Base-by-base conservation (phyloP, 169 alveolate genomes). In the Plasmodium gaboni region DNA sequence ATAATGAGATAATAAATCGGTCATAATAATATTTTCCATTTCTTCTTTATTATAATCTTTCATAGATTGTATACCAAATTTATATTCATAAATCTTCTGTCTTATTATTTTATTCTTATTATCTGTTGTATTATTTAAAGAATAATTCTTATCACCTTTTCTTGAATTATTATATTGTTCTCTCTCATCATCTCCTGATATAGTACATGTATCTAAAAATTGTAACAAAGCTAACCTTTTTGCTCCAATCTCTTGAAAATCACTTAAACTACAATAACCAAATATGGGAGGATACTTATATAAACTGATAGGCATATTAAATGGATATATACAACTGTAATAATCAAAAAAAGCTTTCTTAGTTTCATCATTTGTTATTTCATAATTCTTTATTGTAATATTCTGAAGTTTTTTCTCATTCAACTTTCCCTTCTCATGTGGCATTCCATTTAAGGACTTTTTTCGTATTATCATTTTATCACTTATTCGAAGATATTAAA, bases 191-290 rank as follows among this genome's bases (percentile, higher is more conserved):
- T 83, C 91, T 72, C 73, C 85, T 28, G 48, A 64, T 13, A 83
- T 68, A 2, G 73, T 68, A 68, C 61, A 83, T 0, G 91, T 83
- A 24, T 83, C 91, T 51, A 83, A 57, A 71, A 83, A 83, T 48
- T 83, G 91, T 17, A 83, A 46, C 10, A 83, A 48, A 48, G 96
- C 96, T 51, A 94, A 74, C 22, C 96, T 89, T 86, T 94, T 94
- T 38, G 96, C 96, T 2, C 95, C 94, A 28, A 92, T 89, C 74
- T 94, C 96, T 78, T 94, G 96, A 74, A 94, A 85, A 80, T 92
- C 92, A 17, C 96, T 87, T 50, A 94, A 93, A 89, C 91, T 91
- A 19, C 93, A 83, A 57, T 92, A 92, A 2, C 96, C 96, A 44
- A 74, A 68, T 24, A 94, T 92, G 6, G 96, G 96, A 1, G 96